A percentile compares a stretch with the other conserved stretches of the same genome.
These are phyloP conservation scores for Nakaseomyces kungkrabaensis DNA, from an alignment of 1,139 yeast species.

Conservation along the genomic window DNA sequence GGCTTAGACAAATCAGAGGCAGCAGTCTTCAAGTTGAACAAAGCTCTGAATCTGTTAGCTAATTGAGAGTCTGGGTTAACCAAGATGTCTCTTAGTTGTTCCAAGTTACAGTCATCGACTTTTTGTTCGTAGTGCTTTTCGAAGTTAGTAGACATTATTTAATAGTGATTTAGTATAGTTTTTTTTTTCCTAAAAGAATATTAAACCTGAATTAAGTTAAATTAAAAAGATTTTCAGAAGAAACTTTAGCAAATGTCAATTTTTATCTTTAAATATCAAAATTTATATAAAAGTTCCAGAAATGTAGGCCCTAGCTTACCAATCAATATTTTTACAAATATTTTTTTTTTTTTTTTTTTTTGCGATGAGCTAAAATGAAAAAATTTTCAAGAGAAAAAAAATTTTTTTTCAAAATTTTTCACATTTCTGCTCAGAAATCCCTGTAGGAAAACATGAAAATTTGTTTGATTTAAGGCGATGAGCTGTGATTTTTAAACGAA, in stretches of 20 bases:
- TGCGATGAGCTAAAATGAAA: not conserved
- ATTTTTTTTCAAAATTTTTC: not conserved
- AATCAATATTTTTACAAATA: not conserved
- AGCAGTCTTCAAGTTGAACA: conserved; percentile 77
- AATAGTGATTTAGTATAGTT: not conserved
- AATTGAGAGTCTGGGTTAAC: conserved; percentile 53
- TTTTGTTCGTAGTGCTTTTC: conserved; percentile 30
- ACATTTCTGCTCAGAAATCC: not conserved
- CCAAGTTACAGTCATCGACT: conserved; percentile 42
- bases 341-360: not conserved
- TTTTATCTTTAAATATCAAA: not conserved
- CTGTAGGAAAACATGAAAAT: not conserved
- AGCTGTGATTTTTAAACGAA: too few species aligned
- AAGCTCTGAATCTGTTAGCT: conserved; percentile 85
- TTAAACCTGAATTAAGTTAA: too few species aligned
- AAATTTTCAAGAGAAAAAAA: not conserved
- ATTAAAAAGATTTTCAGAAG: too few species aligned
- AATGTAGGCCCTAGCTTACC: not conserved
- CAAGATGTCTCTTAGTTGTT: conserved; percentile 61
- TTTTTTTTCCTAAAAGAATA: too few species aligned
- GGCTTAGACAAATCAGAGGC: conserved; percentile 54
- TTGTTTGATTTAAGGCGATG: not conserved
- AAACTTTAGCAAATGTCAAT: not conserved
- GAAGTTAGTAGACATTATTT: conserved; percentile 29
- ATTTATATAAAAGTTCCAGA: not conserved